Base-by-base conservation (phyloP, 2,329 filamentous ascomycete genomes). In the Trichophaea hybrida region DNA sequence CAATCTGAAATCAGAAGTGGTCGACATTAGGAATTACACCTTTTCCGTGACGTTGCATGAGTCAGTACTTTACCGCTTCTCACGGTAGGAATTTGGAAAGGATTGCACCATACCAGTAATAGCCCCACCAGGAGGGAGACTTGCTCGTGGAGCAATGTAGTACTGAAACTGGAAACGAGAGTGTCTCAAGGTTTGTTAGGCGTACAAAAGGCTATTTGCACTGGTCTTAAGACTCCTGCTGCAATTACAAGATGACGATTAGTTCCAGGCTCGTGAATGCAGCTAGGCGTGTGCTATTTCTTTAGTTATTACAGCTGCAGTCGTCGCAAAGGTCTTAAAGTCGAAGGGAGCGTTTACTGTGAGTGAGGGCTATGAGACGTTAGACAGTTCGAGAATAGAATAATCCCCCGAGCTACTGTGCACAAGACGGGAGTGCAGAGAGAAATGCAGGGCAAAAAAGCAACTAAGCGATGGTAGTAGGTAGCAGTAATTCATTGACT, bases 21-120 rank as follows among this genome's bases (percentile, higher is more conserved):
- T 64, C 59, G 64, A 66, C 64, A 66, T 66, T 66, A 66, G 63
- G 64, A 65, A 63, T 66, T 66, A 66, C 61, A 64, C 59, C 59
- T 64, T 31, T 56, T 5, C 17, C 46, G 33, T 33, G 7, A 35
- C 17, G 13, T 5, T 5, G 13, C 31, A 17, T 51, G 12, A 51
- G 15, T 31, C 48, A 24, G 15, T 13, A n/a, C 31, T 5, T 51
- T 33, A 6, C 31, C n/a, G 15, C 48, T 13, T 34, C 56, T 37
- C 12, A 31, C 43, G 34, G 17, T 33, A 59, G 33, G 46, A 31
- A n/a, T 32, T 55, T 49, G 35, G 33, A 34, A 49, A 52, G 35
- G 34, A 56, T 12, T 10, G 44, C 24, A 24, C 59, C 59, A 56
- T 49, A 65, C 63, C 63, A 64, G 63, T 67, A 65, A 59, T 60